Percentiles rank a stretch among this genome's conserved stretches.
phyloP scores from a whole-genome alignment of 306 rosid genomes.

The Glycine latifolia region DNA sequence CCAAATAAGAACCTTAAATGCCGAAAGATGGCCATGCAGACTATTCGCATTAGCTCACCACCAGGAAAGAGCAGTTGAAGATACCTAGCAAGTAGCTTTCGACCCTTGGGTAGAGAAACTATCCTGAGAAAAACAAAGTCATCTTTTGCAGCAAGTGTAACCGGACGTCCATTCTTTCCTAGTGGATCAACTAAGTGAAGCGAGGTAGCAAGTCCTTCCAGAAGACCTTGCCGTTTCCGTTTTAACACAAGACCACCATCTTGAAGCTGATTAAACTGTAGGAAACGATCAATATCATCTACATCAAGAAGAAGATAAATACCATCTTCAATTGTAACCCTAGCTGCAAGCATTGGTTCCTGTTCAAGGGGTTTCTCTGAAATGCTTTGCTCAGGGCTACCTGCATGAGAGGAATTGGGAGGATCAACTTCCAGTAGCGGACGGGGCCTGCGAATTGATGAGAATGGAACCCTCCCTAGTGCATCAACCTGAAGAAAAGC shows the following conservation, averaged over 20 bases:
- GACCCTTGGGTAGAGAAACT: conserved; percentile 88
- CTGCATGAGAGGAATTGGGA: conserved; percentile 65
- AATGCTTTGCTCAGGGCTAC: conserved; percentile 70
- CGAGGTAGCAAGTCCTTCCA: conserved; percentile 85
- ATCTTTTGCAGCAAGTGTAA: conserved; percentile 80
- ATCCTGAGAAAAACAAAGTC: conserved; percentile 87
- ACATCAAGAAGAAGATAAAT: conserved; percentile 94
- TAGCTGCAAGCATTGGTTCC: conserved; percentile 96
- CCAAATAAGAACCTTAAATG: conserved; percentile 91
- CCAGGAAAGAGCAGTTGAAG: conserved; percentile 75
- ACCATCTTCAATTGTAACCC: conserved; percentile 94
- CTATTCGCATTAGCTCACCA: conserved; percentile 83
- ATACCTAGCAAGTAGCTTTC: conserved; percentile 78
- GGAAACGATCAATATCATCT: conserved; percentile 93
- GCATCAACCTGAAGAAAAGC: conserved; percentile 99
- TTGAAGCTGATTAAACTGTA: conserved; percentile 85
- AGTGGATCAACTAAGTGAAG: conserved; percentile 93
- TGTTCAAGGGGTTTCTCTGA: conserved; percentile 94
- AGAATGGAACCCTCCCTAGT: conserved; percentile 97
- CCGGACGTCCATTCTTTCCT: conserved; percentile 67
- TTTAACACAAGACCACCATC: conserved; percentile 78
- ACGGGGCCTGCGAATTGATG: conserved; percentile 98
- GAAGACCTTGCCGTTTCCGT: conserved; percentile 69
- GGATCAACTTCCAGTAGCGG: conserved; percentile 98
- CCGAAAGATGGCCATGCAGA: conserved; percentile 95